A percentile compares a stretch with the other conserved stretches of the same genome.
Conservation (phyloP, 805 yeast species). For the Candida palmyrensis region DNA sequence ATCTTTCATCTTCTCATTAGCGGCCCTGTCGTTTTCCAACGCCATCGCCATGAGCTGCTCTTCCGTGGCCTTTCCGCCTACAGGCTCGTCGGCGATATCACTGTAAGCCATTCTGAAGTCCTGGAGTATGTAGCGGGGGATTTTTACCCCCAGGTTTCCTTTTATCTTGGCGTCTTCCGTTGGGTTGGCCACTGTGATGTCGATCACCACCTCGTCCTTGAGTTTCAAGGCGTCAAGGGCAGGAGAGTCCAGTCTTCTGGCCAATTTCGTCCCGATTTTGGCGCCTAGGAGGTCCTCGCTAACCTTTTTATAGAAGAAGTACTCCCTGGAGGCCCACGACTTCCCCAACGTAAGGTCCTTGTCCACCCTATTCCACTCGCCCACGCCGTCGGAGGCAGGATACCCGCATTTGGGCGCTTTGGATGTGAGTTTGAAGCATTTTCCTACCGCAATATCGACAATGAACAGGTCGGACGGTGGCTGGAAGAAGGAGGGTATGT, state of each 20-base stretch:
- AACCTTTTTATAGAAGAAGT: conserved; percentile 28
- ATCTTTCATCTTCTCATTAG: conserved; percentile 3
- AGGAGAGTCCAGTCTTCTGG: conserved; percentile 4
- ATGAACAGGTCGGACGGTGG: conserved; percentile 34
- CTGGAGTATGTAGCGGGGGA: conserved; percentile 25
- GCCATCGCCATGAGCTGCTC: conserved; percentile 6
- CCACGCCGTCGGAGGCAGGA: conserved; percentile 15
- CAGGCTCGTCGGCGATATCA: conserved; percentile 18
- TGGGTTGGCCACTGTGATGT: conserved; percentile 33
- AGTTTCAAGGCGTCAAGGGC: conserved; percentile 4
- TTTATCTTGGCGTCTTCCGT: conserved; percentile 25
- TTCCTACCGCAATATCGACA: conserved; percentile 36
- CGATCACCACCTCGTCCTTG: conserved; percentile 32
- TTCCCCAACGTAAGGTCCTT: conserved; percentile 44
- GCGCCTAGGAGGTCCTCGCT: conserved; percentile 4
- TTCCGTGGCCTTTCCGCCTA: conserved; percentile 5
- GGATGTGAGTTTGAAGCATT: conserved; percentile 20
- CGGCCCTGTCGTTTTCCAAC: conserved; percentile 12
- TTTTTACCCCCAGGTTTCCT: conserved; percentile 28
- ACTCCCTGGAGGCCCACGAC: conserved; percentile 40
- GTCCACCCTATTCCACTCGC: conserved; percentile 38
- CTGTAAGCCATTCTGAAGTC: conserved; percentile 21
- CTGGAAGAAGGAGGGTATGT: conserved; percentile 37
- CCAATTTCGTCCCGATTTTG: conserved; percentile 1
- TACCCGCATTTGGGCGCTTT: conserved; percentile 20